A percentile compares a stretch with the other conserved stretches of the same genome.
phyloP scores from a whole-genome alignment of 2,329 filamentous ascomycete genomes.

The Keithomyces neogunnii region DNA sequence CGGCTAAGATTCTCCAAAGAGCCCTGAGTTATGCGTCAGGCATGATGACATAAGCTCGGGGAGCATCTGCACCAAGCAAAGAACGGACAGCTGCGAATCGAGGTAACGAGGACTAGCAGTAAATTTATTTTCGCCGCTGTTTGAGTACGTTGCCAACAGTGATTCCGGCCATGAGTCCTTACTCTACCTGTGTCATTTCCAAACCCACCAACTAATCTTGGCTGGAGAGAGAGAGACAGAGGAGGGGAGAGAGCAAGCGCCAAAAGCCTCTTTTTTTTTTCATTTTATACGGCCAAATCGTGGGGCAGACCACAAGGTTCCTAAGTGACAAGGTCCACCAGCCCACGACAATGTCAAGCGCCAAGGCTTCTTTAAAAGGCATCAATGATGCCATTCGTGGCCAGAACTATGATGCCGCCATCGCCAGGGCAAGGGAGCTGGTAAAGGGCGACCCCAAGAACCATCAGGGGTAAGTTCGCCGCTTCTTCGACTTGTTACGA shows the following conservation, averaged over 20 bases:
- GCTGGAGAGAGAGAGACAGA: too few relatives aligned
- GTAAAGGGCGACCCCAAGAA: conserved; percentile 66
- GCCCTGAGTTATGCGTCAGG: background rate
- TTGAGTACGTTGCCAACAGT: too few relatives aligned
- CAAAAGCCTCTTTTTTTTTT: background rate
- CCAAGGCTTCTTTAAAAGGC: conserved; percentile 72
- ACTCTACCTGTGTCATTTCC: background rate
- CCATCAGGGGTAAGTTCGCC: conserved; percentile 62
- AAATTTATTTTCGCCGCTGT: background rate
- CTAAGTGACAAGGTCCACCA: background rate
- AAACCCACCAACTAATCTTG: background rate
- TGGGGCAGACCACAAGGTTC: background rate
- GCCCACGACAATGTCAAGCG: conserved; percentile 33
- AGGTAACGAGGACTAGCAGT: background rate
- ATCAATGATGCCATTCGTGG: conserved; percentile 71
- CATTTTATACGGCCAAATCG: background rate
- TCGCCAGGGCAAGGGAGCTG: conserved; percentile 59
- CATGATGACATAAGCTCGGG: background rate
- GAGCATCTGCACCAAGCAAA: background rate
- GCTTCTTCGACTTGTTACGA: background rate
- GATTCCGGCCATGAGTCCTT: background rate
- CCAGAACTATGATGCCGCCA: conserved; percentile 70
- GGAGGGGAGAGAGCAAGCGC: background rate
- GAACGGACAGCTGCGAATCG: background rate
- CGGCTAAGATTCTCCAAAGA: background rate